Base-by-base conservation (phyloP, 202 grass and related monocot species). In the Carex sylvatica region DNA sequence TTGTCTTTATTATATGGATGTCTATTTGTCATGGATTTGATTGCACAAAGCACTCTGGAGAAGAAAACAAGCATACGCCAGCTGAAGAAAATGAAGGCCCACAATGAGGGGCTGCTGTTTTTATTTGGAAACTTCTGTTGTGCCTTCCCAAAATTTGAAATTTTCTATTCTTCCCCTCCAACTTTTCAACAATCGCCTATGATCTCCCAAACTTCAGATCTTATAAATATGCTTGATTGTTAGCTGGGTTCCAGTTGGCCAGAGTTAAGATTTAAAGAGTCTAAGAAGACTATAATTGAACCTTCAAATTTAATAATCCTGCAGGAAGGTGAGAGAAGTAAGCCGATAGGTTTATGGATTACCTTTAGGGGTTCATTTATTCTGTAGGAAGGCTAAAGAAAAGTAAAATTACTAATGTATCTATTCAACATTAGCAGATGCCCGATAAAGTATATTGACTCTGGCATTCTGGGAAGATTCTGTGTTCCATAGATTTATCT, bases 1-100 rank as follows among this genome's bases (percentile, higher is more conserved):
- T 97, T 86, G 95, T 91, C 22, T 66, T 94, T 42, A 91, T 97
- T 15, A 82, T 97, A 15, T 97, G 95, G 95, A 85, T 91, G 18
- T 97, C 95, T 42, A 88, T 97, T 67, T 97, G 95, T 82, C 92
- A 91, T 65, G 95, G 95, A 53, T 93, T 97, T 84, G 87, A 94
- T 87, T 97, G 95, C 89, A 94, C 86, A 42, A 97, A 97, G 90
- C 94, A 97, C 36, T 88, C 88, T 72, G 85, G 68, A 78, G 72
- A 72, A 84, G 60, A 68, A 85, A 78, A 89, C 61, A 82, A 53
- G 24, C 80, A 42, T 47, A 61, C 46, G 5, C 46, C 46, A 22
- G 65, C 15, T 82, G 42, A 12, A 23, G 80, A 82, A 38, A 68
- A 53, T 53, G 42, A 82, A 82, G 80, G 80, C 16, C 80, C 24